These are phyloP conservation scores for Malus hybrid DNA, from an alignment of 331 rosid species.

Conservation along the genomic window DNA sequence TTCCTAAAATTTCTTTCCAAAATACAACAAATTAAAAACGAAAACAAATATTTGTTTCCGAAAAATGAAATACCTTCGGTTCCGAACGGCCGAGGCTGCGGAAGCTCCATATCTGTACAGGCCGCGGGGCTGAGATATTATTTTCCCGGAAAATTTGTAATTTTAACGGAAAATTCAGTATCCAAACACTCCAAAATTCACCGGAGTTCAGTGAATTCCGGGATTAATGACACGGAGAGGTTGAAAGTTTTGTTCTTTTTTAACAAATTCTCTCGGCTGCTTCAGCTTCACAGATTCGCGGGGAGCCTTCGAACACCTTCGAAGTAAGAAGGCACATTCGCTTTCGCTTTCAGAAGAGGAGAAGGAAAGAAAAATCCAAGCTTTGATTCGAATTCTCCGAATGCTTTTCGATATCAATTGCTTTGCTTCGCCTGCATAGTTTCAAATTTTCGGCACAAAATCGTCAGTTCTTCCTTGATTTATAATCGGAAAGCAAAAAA, in stretches of 20 bases:
- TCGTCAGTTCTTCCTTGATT: background rate
- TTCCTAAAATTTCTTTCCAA: background rate
- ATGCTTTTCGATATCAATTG: background rate
- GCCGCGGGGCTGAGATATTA: background rate
- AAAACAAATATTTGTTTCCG: background rate
- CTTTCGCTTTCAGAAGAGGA: conserved; percentile 3
- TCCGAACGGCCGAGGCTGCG: conserved; percentile 73
- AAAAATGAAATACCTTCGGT: conserved; percentile 51
- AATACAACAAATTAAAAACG: background rate
- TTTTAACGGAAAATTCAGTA: conserved; percentile 4
- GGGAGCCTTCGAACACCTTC: background rate
- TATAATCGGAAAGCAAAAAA: too few species aligned
- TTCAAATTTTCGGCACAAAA: background rate
- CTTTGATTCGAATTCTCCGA: background rate
- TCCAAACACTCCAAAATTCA: conserved; percentile 1
- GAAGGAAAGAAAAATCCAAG: background rate
- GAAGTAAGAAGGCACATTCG: conserved; percentile 47
- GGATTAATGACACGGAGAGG: too few species aligned
- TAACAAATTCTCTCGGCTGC: background rate
- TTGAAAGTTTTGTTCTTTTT: too few species aligned
- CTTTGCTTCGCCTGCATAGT: background rate
- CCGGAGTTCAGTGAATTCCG: conserved; percentile 4
- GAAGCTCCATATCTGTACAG: conserved; percentile 64
- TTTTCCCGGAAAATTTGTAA: background rate
- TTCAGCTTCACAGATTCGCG: conserved; percentile 40